These are phyloP conservation scores for Leccinellum albellum DNA, from an alignment of 768 basidiomycete genomes.

Conservation along the genomic window DNA sequence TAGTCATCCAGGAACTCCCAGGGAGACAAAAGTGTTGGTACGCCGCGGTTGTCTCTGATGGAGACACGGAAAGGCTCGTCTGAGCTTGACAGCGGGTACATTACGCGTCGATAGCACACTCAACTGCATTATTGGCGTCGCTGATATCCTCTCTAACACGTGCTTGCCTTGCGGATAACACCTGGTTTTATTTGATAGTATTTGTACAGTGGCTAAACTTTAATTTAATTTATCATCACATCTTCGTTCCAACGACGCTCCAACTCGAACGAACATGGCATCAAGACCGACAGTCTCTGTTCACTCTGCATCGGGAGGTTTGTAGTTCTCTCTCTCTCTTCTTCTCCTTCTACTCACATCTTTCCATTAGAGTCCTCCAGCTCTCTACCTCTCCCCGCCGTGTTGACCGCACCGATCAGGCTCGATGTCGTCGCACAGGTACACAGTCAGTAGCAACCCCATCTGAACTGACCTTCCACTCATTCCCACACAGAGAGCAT, in stretches of 20 bases:
- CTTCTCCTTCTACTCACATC: background rate
- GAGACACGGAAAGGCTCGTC: constrained; percentile 30
- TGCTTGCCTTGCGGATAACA: constrained; percentile 27
- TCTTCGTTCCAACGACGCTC: constrained; percentile 17
- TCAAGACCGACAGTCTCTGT: constrained; percentile 90
- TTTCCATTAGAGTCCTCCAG: constrained; percentile 64
- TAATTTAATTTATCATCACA: constrained; percentile 8
- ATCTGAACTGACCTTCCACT: background rate
- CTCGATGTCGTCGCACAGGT: constrained; percentile 98
- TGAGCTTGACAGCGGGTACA: constrained; percentile 30
- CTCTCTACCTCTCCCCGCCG: constrained; percentile 91
- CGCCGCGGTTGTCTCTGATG: constrained; percentile 29
- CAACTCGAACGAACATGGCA: constrained; percentile 55
- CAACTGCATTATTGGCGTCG: background rate
- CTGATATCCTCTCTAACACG: constrained; percentile 32
- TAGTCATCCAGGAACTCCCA: constrained; percentile 41
- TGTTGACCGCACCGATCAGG: constrained; percentile 96
- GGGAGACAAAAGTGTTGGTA: constrained; percentile 32
- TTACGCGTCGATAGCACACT: too few species aligned
- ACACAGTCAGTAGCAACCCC: constrained; percentile 76
- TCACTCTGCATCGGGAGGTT: constrained; percentile 72
- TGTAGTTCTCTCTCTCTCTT: constrained; percentile 20
- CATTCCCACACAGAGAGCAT: constrained; percentile 69
- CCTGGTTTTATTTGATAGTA: constrained; percentile 19
- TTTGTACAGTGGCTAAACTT: constrained; percentile 33